Evolutionary conservation across 257 asterid species (phyloP).

Genomic region (Oldenlandia corymbosa): DNA sequence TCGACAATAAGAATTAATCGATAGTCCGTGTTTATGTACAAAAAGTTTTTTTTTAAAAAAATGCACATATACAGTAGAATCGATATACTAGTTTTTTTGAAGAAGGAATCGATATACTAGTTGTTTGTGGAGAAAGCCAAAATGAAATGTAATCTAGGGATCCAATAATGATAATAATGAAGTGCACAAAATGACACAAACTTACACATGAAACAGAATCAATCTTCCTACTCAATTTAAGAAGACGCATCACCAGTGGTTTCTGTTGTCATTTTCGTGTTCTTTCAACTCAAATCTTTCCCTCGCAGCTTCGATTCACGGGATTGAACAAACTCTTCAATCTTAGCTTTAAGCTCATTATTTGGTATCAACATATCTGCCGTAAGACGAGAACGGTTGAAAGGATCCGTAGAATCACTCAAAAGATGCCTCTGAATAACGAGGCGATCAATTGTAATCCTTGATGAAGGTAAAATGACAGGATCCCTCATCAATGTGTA

Average conservation of each 20-base stretch:
- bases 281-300: constrained; percentile 38
- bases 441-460: constrained; percentile 68
- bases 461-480: constrained; percentile 85
- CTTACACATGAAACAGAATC: too few relatives aligned
- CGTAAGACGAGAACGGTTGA: constrained; percentile 87
- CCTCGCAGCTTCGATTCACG: constrained; percentile 52
- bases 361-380: constrained; percentile 83
- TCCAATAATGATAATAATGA: too few relatives aligned
- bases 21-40: too few relatives aligned
- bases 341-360: constrained; percentile 73
- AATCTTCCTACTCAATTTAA: constrained; percentile 65
- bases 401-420: constrained; percentile 84
- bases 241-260: constrained; percentile 57
- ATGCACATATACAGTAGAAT: too few relatives aligned
- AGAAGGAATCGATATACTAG: too few relatives aligned
- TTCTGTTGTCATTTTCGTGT: constrained; percentile 43
- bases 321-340: constrained; percentile 61
- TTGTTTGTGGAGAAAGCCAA: too few relatives aligned
- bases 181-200: too few relatives aligned
- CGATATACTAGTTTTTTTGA: too few relatives aligned
- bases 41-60: too few relatives aligned
- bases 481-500: constrained; percentile 95
- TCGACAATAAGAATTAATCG: too few relatives aligned
- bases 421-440: constrained; percentile 95
- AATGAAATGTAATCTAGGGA: too few relatives aligned